Conservation (phyloP, 257 asterid genomes). For the Nemophila menziesii region DNA sequence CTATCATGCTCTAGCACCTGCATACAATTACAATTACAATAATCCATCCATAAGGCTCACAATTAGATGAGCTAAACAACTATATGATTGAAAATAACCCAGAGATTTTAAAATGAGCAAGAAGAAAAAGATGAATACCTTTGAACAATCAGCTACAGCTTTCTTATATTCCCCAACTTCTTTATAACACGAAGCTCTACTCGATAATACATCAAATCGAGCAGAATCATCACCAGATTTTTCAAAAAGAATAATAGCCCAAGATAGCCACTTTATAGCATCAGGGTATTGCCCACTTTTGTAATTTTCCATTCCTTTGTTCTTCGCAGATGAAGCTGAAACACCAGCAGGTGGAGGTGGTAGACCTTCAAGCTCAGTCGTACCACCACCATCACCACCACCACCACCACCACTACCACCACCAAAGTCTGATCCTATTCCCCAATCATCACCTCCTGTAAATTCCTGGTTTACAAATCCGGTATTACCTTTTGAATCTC, state of each 20-base stretch:
- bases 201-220: conserved; percentile 33
- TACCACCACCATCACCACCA: conserved; percentile 40
- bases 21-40: no score
- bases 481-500: conserved; percentile 16
- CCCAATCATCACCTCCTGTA: conserved; percentile 63
- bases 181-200: conserved; percentile 87
- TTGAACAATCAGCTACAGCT: conserved; percentile 98
- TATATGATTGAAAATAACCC: neutral
- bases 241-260: conserved; percentile 60
- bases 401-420: conserved; percentile 37
- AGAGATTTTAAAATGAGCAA: neutral
- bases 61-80: neutral
- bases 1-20: conserved; percentile 64
- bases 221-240: conserved; percentile 44
- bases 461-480: conserved; percentile 30
- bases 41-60: conserved; percentile 11
- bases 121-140: conserved; percentile 31
- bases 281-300: conserved; percentile 92
- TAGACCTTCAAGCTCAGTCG: conserved; percentile 89
- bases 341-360: conserved; percentile 88
- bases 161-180: conserved; percentile 98
- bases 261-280: conserved; percentile 88
- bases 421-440: conserved; percentile 36
- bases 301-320: conserved; percentile 45
- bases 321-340: conserved; percentile 58